Evolutionary conservation across 495 filamentous ascomycete species (phyloP).

Genomic region (Aspergillus incahuasiensis): DNA sequence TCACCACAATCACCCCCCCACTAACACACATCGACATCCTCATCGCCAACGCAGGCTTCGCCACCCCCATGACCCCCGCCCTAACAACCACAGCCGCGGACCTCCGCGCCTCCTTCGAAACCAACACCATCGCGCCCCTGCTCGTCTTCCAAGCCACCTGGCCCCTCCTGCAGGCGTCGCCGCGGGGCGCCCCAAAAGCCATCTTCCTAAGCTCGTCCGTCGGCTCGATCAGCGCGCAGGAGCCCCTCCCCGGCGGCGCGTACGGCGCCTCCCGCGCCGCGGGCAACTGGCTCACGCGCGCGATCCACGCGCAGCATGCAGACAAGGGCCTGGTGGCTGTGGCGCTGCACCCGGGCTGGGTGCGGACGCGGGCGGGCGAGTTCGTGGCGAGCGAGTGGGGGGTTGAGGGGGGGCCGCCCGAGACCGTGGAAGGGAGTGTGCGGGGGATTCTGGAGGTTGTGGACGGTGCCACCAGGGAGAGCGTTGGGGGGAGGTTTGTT

Average conservation of each 20-base stretch:
- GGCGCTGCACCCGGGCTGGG: constrained; percentile 15
- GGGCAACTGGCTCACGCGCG: constrained; percentile 27
- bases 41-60: constrained; percentile 46
- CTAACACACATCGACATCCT: constrained; percentile 43
- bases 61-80: constrained; percentile 15
- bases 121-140: constrained; percentile 34
- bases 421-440: constrained; percentile 21
- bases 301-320: constrained; percentile 29
- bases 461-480: constrained; percentile 9
- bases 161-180: constrained; percentile 28
- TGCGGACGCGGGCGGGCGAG: not conserved
- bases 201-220: constrained; percentile 19
- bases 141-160: constrained; percentile 36
- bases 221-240: constrained; percentile 20
- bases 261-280: constrained; percentile 34
- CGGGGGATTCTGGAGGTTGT: constrained; percentile 33
- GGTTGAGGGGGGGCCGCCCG: constrained; percentile 5
- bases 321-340: constrained; percentile 29
- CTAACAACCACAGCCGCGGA: constrained; percentile 4
- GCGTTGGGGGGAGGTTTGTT: constrained; percentile 1
- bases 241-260: constrained; percentile 23
- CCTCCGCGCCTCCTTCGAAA: constrained; percentile 26
- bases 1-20: not conserved
- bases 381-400: constrained; percentile 21
- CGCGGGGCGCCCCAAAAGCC: constrained; percentile 22